Conservation (phyloP, 2,329 filamentous ascomycete species). For the Cladosporium sp. region DNA sequence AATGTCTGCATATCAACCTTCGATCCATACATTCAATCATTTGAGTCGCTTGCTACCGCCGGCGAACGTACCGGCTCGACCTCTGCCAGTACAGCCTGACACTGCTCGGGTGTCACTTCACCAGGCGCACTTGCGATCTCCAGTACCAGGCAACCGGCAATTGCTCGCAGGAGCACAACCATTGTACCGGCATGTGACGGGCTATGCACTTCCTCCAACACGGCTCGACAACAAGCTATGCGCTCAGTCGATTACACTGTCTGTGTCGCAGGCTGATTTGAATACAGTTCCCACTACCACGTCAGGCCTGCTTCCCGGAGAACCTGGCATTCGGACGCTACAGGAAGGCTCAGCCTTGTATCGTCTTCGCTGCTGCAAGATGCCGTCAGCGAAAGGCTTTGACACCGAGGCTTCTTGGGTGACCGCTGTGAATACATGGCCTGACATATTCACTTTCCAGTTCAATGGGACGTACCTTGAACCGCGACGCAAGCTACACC, state of each 20-base stretch:
- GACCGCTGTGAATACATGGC: conserved; percentile 67
- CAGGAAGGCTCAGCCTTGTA: conserved; percentile 60
- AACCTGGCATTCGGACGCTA: conserved; percentile 32
- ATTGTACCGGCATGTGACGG: conserved; percentile 60
- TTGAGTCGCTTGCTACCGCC: conserved; percentile 23
- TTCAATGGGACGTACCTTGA: conserved; percentile 60
- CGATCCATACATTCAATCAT: background rate
- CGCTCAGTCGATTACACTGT: conserved; percentile 5
- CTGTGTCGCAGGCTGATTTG: conserved; percentile 7
- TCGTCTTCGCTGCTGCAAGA: conserved; percentile 67
- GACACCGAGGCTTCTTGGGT: conserved; percentile 60
- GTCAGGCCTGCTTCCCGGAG: background rate
- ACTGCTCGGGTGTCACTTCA: conserved; percentile 55
- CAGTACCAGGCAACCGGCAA: conserved; percentile 39
- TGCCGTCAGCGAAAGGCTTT: conserved; percentile 33
- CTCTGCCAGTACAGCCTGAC: conserved; percentile 45
- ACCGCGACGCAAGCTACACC: conserved; percentile 67
- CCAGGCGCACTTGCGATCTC: conserved; percentile 58
- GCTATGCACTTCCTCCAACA: conserved; percentile 52
- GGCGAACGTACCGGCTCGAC: conserved; percentile 26
- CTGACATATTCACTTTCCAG: conserved; percentile 65
- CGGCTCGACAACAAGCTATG: conserved; percentile 25
- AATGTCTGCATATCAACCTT: background rate
- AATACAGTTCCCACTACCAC: background rate
- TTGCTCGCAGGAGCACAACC: conserved; percentile 6